Conservation (phyloP, 2,329 filamentous ascomycete species). For the Phialophora chinensis region DNA sequence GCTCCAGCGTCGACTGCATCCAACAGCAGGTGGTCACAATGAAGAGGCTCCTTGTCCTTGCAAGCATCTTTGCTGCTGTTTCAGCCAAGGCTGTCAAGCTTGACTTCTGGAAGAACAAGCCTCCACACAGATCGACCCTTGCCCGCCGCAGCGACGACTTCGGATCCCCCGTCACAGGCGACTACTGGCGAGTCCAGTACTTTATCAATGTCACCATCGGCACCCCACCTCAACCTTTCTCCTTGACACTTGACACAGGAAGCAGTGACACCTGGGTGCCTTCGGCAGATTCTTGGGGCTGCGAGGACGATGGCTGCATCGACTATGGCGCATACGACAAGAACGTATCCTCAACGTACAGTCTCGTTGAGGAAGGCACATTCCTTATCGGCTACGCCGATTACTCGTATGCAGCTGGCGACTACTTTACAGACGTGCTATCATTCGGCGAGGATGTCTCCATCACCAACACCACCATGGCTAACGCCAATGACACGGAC, state of each 20-base stretch:
- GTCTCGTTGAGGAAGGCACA: constrained; percentile 60
- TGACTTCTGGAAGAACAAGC: constrained; percentile 4
- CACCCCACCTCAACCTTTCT: constrained; percentile 61
- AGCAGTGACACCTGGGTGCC: constrained; percentile 66
- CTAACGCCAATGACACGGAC: constrained; percentile 61
- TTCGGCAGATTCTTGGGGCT: neutral
- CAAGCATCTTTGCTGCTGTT: constrained; percentile 2
- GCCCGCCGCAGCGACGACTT: constrained; percentile 1
- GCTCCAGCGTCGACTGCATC: neutral
- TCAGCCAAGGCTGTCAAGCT: constrained; percentile 1
- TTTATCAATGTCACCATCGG: constrained; percentile 56
- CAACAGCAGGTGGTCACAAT: neutral
- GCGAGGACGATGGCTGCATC: constrained; percentile 14
- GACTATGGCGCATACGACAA: constrained; percentile 48
- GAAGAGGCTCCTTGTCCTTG: neutral
- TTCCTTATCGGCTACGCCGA: constrained; percentile 91
- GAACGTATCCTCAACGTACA: constrained; percentile 75
- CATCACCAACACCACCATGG: constrained; percentile 62
- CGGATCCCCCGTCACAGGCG: neutral
- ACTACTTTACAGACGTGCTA: constrained; percentile 76
- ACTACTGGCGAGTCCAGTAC: neutral
- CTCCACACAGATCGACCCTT: neutral
- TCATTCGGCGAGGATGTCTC: constrained; percentile 58
- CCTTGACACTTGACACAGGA: constrained; percentile 66
- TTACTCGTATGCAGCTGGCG: constrained; percentile 74